Evolutionary conservation across 495 filamentous ascomycete species (phyloP).

Genomic region (Penicillium chermesinum): DNA sequence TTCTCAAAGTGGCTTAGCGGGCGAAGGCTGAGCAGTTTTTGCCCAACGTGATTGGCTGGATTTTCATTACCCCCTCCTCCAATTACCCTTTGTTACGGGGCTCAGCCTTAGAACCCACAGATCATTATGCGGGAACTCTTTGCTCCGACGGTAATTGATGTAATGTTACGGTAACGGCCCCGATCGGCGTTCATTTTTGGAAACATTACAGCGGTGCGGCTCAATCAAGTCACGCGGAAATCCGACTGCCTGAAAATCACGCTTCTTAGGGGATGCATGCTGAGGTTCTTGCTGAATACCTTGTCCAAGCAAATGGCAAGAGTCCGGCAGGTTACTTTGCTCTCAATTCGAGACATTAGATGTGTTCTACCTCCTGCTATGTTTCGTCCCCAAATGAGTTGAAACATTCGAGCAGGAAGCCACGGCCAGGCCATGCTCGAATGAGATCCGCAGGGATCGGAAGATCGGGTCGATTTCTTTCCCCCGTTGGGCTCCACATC

Average conservation of each 20-base stretch:
- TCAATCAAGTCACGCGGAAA: neutral
- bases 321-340: too few relatives aligned
- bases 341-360: too few relatives aligned
- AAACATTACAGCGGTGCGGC: neutral
- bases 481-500: neutral
- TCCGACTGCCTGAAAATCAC: neutral
- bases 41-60: conserved; percentile 16
- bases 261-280: neutral
- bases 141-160: too few relatives aligned
- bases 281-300: neutral
- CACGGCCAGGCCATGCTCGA: too few relatives aligned
- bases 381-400: too few relatives aligned
- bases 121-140: too few relatives aligned
- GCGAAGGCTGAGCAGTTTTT: conserved; percentile 20
- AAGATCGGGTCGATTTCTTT: neutral
- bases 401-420: too few relatives aligned
- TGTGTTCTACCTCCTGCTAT: too few relatives aligned
- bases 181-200: neutral
- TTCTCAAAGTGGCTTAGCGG: conserved; percentile 10
- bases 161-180: neutral
- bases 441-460: neutral
- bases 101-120: conserved; percentile 5
- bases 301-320: neutral
- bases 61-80: neutral
- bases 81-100: neutral